phyloP scores from a whole-genome alignment of 1,284 basidiomycete species.

The Malassezia vespertilionis region DNA sequence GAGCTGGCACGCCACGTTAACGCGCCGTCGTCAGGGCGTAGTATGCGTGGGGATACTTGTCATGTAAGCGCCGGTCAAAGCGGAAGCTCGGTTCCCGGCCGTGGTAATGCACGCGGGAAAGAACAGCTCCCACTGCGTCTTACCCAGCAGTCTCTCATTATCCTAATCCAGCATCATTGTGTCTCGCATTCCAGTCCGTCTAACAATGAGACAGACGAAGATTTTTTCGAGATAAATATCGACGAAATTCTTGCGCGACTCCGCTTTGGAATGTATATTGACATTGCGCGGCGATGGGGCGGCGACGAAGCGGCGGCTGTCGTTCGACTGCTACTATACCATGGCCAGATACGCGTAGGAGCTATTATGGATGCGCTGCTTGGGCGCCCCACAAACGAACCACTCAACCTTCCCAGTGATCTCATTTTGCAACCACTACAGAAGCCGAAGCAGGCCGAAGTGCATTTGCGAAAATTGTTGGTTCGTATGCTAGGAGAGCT shows the following conservation, averaged over 20 bases:
- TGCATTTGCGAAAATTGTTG: background rate
- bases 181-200: conserved; percentile 37
- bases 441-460: background rate
- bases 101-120: background rate
- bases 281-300: conserved; percentile 65
- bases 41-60: conserved; percentile 10
- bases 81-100: background rate
- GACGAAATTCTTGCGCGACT: conserved; percentile 44
- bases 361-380: conserved; percentile 56
- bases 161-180: conserved; percentile 77
- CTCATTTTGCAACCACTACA: too few species aligned
- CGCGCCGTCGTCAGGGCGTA: conserved; percentile 7
- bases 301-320: conserved; percentile 53
- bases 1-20: conserved; percentile 45
- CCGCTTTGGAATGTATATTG: conserved; percentile 55
- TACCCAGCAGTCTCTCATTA: conserved; percentile 63
- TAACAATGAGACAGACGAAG: conserved; percentile 28
- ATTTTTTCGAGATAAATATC: conserved; percentile 49
- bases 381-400: background rate
- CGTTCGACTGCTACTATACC: conserved; percentile 56
- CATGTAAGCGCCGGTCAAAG: too few species aligned
- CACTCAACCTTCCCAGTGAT: too few species aligned
- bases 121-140: conserved; percentile 52
- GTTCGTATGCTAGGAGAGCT: conserved; percentile 6
- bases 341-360: conserved; percentile 70